These are phyloP conservation scores for Venustampulla echinocandica DNA, from an alignment of 495 filamentous ascomycete genomes.

Conservation along the genomic window DNA sequence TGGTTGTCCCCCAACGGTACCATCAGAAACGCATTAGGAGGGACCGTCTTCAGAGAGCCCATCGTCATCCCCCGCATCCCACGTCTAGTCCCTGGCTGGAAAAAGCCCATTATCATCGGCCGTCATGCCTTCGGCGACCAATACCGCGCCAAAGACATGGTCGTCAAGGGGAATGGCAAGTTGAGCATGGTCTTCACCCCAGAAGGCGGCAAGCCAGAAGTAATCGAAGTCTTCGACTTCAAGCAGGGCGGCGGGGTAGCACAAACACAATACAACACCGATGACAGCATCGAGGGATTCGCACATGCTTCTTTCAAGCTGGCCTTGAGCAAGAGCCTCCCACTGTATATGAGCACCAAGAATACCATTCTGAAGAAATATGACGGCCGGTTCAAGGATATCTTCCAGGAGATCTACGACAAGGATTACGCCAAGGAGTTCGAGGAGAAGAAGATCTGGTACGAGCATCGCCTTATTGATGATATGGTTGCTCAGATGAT, in stretches of 20 bases:
- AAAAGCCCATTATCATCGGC: conserved; percentile 96
- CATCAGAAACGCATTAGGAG: conserved; percentile 89
- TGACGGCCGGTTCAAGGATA: conserved; percentile 96
- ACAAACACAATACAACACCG: conserved; percentile 95
- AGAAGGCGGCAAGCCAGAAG: conserved; percentile 67
- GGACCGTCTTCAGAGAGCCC: conserved; percentile 96
- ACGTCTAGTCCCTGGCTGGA: conserved; percentile 91
- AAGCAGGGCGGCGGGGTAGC: conserved; percentile 74
- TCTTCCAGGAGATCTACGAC: conserved; percentile 97
- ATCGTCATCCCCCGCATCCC: conserved; percentile 92
- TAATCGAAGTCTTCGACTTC: conserved; percentile 86
- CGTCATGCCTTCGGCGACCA: conserved; percentile 98
- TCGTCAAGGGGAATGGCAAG: conserved; percentile 72
- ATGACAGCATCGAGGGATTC: conserved; percentile 88
- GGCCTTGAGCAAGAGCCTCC: conserved; percentile 74
- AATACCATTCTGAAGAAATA: conserved; percentile 99
- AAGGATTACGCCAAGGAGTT: conserved; percentile 77
- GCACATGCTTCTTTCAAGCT: conserved; percentile 95
- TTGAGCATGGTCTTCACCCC: conserved; percentile 93
- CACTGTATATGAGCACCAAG: conserved; percentile 98
- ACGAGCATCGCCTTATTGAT: conserved; percentile 97
- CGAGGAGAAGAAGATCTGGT: conserved; percentile 90
- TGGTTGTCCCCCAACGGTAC: conserved; percentile 98
- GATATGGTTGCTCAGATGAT: conserved; percentile 99
- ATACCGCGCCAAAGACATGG: conserved; percentile 88